Conservation (phyloP, 495 filamentous ascomycete genomes). For the Penicillium macrosclerotiorum region DNA sequence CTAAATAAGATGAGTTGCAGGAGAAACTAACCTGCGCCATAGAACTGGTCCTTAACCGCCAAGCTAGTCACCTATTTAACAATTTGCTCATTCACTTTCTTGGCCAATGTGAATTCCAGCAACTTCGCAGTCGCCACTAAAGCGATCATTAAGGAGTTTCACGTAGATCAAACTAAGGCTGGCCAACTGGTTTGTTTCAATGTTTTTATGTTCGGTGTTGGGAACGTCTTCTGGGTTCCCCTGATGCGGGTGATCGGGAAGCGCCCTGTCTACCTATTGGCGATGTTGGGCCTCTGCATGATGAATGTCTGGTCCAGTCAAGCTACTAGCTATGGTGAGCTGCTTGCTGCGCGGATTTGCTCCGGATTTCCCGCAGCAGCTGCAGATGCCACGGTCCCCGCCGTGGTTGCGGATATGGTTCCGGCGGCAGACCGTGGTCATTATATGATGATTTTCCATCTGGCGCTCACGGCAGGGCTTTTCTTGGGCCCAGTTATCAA, state of each 20-base stretch:
- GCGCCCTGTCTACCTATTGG: constrained; percentile 29
- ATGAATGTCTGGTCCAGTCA: constrained; percentile 31
- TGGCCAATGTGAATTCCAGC: constrained; percentile 33
- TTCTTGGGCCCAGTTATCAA: constrained; percentile 35
- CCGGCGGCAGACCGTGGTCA: constrained; percentile 31
- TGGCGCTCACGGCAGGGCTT: constrained; percentile 28
- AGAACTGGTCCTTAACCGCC: constrained; percentile 28
- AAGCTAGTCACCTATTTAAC: constrained; percentile 28
- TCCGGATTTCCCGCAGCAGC: constrained; percentile 29
- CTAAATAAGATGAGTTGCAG: no score
- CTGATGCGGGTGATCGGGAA: constrained; percentile 31
- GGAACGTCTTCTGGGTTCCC: constrained; percentile 33
- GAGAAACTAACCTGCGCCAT: no score
- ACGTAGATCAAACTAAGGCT: constrained; percentile 25
- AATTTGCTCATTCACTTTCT: constrained; percentile 33
- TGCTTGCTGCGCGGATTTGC: constrained; percentile 30
- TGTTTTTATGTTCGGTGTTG: constrained; percentile 32
- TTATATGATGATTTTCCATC: constrained; percentile 36
- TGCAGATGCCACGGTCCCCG: constrained; percentile 32
- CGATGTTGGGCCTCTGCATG: constrained; percentile 23
- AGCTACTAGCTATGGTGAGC: constrained; percentile 22
- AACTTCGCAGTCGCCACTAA: constrained; percentile 34
- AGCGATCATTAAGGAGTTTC: constrained; percentile 27
- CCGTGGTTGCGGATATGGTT: constrained; percentile 32
- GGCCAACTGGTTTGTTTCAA: constrained; percentile 32